Conservation (phyloP, 2,329 filamentous ascomycete genomes). For the Trichoderma sp. region DNA sequence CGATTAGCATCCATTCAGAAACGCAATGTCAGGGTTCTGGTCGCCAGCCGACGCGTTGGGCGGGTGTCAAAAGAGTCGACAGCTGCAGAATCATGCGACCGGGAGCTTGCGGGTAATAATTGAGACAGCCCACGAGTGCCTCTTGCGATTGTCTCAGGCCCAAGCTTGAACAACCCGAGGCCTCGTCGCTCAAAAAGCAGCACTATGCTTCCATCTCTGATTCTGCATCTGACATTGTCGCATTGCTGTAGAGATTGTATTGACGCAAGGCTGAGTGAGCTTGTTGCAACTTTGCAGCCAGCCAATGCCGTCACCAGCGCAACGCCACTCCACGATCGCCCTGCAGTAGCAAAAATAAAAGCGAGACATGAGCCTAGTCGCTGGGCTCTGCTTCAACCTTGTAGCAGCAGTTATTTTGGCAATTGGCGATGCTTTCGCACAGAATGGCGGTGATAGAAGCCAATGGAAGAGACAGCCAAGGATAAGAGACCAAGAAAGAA, state of each 20-base stretch:
- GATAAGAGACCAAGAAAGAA: not conserved
- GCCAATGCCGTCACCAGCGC: not conserved
- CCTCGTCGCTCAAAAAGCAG: not conserved
- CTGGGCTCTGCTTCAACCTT: not conserved
- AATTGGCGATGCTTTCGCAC: not conserved
- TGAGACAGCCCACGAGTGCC: not conserved
- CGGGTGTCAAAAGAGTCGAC: not conserved
- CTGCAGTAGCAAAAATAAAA: not conserved
- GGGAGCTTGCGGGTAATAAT: not conserved
- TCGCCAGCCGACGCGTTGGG: slow-evolving; percentile 4
- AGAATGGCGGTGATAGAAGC: not conserved
- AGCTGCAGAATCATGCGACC: not conserved
- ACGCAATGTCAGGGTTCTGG: slow-evolving; percentile 3
- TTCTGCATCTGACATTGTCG: not conserved
- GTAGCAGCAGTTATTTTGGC: not conserved
- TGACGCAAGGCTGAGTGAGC: not conserved
- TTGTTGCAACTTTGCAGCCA: not conserved
- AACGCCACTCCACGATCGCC: not conserved
- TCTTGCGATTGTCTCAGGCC: not conserved
- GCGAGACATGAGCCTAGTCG: not conserved
- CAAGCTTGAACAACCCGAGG: not conserved
- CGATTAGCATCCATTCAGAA: slow-evolving; percentile 18
- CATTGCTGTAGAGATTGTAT: not conserved
- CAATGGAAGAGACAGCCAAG: not conserved
- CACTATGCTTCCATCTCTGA: not conserved